Percentiles rank a stretch among this genome's conserved stretches.
These are phyloP conservation scores for Pleurozium schreberi DNA, from an alignment of 225 moss, liverwort and hornwort species.

Conservation along the genomic window DNA sequence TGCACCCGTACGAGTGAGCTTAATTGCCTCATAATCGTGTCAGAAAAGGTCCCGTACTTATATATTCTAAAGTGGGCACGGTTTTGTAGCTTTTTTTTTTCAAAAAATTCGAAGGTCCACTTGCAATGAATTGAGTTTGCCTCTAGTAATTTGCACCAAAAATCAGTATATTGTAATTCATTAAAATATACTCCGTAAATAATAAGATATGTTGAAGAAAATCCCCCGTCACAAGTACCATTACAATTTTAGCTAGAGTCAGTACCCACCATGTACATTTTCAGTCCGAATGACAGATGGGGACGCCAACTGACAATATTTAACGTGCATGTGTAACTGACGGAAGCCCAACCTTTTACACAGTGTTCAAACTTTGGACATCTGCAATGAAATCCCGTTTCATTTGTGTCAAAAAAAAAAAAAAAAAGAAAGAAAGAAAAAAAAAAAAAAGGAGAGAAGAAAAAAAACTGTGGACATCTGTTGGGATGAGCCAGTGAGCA, in stretches of 20 bases:
- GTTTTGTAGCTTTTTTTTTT: background rate
- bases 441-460: too few species aligned
- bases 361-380: background rate
- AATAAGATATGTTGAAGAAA: background rate
- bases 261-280: background rate
- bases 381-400: too few species aligned
- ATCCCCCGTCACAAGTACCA: background rate
- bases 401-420: too few species aligned
- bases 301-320: background rate
- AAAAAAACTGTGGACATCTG: background rate
- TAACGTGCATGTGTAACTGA: background rate
- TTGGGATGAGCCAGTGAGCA: background rate
- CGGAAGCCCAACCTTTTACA: background rate
- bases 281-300: background rate
- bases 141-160: background rate
- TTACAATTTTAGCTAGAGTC: background rate
- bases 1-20: slow-evolving; percentile 2
- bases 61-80: background rate
- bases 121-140: background rate
- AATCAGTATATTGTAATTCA: too few species aligned
- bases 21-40: background rate
- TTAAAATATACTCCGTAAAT: background rate
- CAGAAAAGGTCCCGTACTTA: background rate
- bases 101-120: background rate
- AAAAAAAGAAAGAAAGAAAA: too few species aligned